Evolutionary conservation across 805 yeast species (phyloP).

Genomic region (Starmerella sp.): DNA sequence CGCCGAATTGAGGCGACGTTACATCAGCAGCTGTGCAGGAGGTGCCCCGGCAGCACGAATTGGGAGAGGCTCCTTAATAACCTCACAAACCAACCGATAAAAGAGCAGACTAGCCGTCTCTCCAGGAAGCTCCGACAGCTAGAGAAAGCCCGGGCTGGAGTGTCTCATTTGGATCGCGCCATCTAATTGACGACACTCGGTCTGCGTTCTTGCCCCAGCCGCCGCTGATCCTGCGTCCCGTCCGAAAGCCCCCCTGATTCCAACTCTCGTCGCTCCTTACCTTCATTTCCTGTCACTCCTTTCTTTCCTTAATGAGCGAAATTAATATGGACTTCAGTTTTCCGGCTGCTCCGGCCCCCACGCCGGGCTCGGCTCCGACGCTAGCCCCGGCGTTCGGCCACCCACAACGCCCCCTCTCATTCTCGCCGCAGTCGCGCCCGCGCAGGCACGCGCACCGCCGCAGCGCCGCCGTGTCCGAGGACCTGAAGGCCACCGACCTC

Average conservation of each 20-base stretch:
- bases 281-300: not conserved
- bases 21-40: constrained; percentile 3
- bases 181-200: constrained; percentile 7
- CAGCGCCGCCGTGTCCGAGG: constrained; percentile 26
- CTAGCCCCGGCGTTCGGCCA: constrained; percentile 6
- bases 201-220: not conserved
- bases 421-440: constrained; percentile 16
- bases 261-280: constrained; percentile 3
- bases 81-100: not conserved
- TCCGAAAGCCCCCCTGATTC: not conserved
- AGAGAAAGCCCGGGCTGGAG: not conserved
- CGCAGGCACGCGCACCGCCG: constrained; percentile 23
- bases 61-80: constrained; percentile 6
- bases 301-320: constrained; percentile 17
- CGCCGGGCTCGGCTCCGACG: not conserved
- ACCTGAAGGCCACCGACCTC: constrained; percentile 18
- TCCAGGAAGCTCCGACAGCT: not conserved
- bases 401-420: constrained; percentile 11
- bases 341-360: constrained; percentile 14
- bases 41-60: not conserved
- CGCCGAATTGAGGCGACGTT: not conserved
- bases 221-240: not conserved
- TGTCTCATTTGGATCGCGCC: constrained; percentile 3
- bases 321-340: constrained; percentile 21
- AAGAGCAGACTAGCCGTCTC: not conserved